phyloP scores from a whole-genome alignment of 495 filamentous ascomycete genomes.

The Penicillium coprophilum region DNA sequence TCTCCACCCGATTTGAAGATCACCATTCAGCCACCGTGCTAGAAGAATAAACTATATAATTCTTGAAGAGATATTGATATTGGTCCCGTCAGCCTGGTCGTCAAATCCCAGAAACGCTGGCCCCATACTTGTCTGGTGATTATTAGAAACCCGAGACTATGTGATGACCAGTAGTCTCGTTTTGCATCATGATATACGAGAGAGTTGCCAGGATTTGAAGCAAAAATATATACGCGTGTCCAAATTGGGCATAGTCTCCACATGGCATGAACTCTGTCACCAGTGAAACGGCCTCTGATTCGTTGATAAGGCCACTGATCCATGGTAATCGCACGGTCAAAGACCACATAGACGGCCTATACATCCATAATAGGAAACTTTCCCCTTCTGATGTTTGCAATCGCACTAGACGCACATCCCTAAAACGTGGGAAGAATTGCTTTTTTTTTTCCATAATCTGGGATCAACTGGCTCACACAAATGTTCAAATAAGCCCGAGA shows the following conservation, averaged over 20 bases:
- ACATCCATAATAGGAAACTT: neutral
- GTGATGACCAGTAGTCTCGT: neutral
- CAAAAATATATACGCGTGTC: too few relatives aligned
- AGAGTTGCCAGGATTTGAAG: too few relatives aligned
- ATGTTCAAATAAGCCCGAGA: neutral
- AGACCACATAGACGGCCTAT: neutral
- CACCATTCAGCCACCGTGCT: neutral
- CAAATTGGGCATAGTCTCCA: neutral
- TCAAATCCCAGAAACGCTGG: neutral
- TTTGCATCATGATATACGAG: too few relatives aligned
- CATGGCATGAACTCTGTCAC: neutral
- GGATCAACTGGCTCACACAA: neutral
- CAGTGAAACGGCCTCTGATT: neutral
- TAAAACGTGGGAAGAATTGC: neutral
- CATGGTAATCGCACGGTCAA: neutral
- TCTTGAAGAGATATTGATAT: neutral
- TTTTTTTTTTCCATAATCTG: neutral
- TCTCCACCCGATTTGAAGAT: slow-evolving; percentile 1
- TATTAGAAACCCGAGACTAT: neutral
- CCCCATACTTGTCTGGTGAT: neutral
- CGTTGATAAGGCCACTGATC: neutral
- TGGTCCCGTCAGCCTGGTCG: neutral
- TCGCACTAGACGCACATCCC: neutral
- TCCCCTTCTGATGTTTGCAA: neutral
- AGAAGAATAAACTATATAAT: neutral